These are phyloP conservation scores for Ochetophila trinervis DNA, from an alignment of 306 rosid species.

Conservation along the genomic window DNA sequence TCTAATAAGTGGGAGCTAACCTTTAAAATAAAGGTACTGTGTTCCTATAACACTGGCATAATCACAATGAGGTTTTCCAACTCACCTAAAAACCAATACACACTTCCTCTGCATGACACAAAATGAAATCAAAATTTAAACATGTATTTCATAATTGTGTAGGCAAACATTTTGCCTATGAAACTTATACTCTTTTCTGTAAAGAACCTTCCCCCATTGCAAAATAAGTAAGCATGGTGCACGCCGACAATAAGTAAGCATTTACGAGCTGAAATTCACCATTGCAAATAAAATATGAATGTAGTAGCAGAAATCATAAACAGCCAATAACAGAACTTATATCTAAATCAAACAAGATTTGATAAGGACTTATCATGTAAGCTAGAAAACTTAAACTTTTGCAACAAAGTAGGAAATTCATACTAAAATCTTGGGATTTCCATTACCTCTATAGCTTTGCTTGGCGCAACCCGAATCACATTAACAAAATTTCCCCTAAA, in stretches of 20 bases:
- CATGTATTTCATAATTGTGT: too few species aligned
- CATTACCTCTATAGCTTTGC: constrained; percentile 93
- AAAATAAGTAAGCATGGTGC: not conserved
- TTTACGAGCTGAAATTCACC: not conserved
- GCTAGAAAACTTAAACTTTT: constrained; percentile 5
- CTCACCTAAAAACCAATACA: too few species aligned
- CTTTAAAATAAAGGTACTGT: too few species aligned
- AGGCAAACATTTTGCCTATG: too few species aligned
- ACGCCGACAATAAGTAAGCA: not conserved
- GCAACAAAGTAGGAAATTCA: not conserved
- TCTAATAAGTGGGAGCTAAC: too few species aligned
- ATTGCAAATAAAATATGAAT: constrained; percentile 1
- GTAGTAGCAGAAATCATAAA: not conserved
- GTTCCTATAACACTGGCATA: too few species aligned
- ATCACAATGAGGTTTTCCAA: too few species aligned
- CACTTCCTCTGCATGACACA: too few species aligned
- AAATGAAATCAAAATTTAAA: too few species aligned
- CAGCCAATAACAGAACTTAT: constrained; percentile 13
- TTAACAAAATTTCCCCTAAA: constrained; percentile 91
- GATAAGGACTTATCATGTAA: constrained; percentile 3
- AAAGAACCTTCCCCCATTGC: too few species aligned
- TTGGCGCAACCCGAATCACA: constrained; percentile 97
- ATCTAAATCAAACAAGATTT: constrained; percentile 9
- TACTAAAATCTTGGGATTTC: not conserved
- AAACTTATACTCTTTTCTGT: too few species aligned